Conservation (phyloP, 75 land plant genomes). For the Cunninghamia lanceolata region DNA sequence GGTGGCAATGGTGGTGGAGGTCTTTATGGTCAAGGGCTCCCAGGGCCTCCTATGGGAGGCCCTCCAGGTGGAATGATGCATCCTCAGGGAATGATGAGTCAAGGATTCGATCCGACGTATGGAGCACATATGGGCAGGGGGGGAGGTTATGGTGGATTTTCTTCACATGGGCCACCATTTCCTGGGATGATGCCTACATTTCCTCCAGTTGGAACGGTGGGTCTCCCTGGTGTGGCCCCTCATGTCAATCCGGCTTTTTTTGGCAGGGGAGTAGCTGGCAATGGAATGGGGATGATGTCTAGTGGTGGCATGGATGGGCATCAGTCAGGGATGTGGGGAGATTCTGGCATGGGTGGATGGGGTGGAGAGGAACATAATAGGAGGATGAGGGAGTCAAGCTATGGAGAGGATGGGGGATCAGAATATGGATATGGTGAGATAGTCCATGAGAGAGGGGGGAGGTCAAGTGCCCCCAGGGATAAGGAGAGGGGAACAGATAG, state of each 20-base stretch:
- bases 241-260: slow-evolving; percentile 97
- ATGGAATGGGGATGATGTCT: slow-evolving; percentile 77
- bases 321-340: slow-evolving; percentile 72
- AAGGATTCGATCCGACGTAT: slow-evolving; percentile 74
- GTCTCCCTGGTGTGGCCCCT: slow-evolving; percentile 80
- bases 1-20: slow-evolving; percentile 28
- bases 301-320: slow-evolving; percentile 61
- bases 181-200: slow-evolving; percentile 73
- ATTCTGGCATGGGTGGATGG: slow-evolving; percentile 73
- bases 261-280: slow-evolving; percentile 60
- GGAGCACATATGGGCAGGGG: slow-evolving; percentile 68
- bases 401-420: slow-evolving; percentile 65
- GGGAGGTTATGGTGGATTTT: slow-evolving; percentile 68
- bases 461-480: slow-evolving; percentile 47
- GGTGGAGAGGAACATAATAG: slow-evolving; percentile 66
- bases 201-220: slow-evolving; percentile 62
- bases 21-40: slow-evolving; percentile 55
- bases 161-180: slow-evolving; percentile 48
- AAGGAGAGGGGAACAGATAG: slow-evolving; percentile 59
- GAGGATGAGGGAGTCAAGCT: slow-evolving; percentile 65
- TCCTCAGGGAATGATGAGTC: slow-evolving; percentile 88
- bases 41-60: slow-evolving; percentile 59
- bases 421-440: slow-evolving; percentile 74
- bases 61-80: slow-evolving; percentile 82
- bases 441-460: slow-evolving; percentile 48